Percentiles rank a stretch among this genome's conserved stretches.
Evolutionary conservation across 2,329 filamentous ascomycete species (phyloP).

Genomic region (Calonectria leucothoes): DNA sequence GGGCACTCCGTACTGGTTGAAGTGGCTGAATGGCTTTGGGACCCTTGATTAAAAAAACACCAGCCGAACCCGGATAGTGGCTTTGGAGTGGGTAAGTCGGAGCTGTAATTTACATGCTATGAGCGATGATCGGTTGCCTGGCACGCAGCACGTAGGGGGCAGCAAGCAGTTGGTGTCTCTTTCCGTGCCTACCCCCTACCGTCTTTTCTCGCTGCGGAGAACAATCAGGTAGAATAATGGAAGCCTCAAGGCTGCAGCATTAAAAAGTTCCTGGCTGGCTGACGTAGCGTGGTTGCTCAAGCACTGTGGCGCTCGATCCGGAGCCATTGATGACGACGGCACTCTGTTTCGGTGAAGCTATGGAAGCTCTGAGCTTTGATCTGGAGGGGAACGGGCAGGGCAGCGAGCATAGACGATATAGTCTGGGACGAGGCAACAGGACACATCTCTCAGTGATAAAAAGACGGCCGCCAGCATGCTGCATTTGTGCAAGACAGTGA

Average conservation of each 20-base stretch:
- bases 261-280: constrained; percentile 36
- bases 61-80: constrained; percentile 11
- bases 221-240: constrained; percentile 33
- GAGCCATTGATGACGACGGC: constrained; percentile 40
- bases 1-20: background rate
- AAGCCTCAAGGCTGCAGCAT: constrained; percentile 44
- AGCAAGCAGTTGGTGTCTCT: background rate
- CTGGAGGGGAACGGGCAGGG: background rate
- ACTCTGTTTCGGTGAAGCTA: background rate
- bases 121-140: constrained; percentile 14
- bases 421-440: background rate
- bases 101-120: background rate
- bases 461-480: background rate
- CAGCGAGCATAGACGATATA: background rate
- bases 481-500: background rate
- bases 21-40: background rate
- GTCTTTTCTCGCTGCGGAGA: constrained; percentile 9
- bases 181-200: background rate
- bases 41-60: background rate
- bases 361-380: background rate
- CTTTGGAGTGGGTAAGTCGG: constrained; percentile 11
- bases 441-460: constrained; percentile 18
- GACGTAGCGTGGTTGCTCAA: constrained; percentile 36
- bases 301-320: constrained; percentile 33
- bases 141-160: constrained; percentile 4